Percentiles rank a stretch among this genome's conserved stretches.
These are phyloP conservation scores for Prototheca cutis DNA, from an alignment of 163 green algal genomes.

Conservation along the genomic window DNA sequence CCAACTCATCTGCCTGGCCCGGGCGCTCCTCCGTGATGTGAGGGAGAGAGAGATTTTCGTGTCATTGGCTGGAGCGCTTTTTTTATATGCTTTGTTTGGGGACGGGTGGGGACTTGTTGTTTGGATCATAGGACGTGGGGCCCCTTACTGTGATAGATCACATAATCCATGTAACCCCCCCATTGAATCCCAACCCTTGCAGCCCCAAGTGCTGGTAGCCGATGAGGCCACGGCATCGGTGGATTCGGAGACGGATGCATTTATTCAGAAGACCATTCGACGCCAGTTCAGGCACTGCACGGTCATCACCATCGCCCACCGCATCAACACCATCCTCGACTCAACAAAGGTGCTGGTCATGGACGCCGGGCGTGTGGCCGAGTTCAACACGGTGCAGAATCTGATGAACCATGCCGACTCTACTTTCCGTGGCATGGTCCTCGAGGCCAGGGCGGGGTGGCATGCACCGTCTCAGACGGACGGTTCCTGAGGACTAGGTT, in stretches of 20 bases:
- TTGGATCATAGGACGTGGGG: too few relatives aligned
- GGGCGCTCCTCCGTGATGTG: conserved; percentile 53
- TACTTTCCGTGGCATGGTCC: conserved; percentile 24
- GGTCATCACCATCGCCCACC: conserved; percentile 89
- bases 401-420: conserved; percentile 15
- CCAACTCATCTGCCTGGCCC: conserved; percentile 62
- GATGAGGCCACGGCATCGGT: conserved; percentile 92
- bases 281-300: conserved; percentile 69
- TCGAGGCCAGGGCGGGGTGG: conserved; percentile 1
- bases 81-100: too few relatives aligned
- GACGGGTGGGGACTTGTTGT: too few relatives aligned
- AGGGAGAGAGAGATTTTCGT: too few relatives aligned
- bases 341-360: conserved; percentile 46
- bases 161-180: too few relatives aligned
- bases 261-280: conserved; percentile 75
- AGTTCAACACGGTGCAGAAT: conserved; percentile 19
- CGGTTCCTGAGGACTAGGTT: too few relatives aligned
- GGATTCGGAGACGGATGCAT: conserved; percentile 75
- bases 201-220: conserved; percentile 68
- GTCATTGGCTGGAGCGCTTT: too few relatives aligned
- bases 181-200: too few relatives aligned
- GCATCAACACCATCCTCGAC: conserved; percentile 93
- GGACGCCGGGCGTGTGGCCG: conserved; percentile 19
- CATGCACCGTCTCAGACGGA: not conserved
- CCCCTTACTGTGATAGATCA: too few relatives aligned